phyloP scores from a whole-genome alignment of 805 yeast species.

The Clavispora santaluciae region DNA sequence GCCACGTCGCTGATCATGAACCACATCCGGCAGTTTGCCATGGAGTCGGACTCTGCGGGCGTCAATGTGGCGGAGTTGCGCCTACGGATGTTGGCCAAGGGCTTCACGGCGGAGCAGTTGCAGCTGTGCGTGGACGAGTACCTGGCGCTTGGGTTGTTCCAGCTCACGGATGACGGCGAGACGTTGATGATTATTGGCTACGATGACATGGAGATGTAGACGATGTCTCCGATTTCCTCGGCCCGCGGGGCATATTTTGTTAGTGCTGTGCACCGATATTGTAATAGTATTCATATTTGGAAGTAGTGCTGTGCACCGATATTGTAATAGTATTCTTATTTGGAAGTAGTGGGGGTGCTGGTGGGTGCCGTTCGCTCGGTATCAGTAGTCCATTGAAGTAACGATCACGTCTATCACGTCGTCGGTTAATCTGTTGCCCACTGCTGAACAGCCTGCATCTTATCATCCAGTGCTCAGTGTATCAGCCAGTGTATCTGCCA shows the following conservation, averaged over 20 bases:
- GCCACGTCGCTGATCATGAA: conserved; percentile 54
- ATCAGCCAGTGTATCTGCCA: no score
- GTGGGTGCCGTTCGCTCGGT: no score
- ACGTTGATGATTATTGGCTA: conserved; percentile 47
- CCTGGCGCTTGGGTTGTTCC: conserved; percentile 69
- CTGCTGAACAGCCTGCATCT: no score
- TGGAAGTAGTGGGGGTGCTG: no score
- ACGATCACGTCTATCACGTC: no score
- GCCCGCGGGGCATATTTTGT: not conserved
- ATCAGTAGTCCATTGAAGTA: no score
- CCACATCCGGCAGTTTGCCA: conserved; percentile 41
- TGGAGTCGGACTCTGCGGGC: conserved; percentile 27
- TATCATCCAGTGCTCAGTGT: no score
- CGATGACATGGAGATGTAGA: conserved; percentile 22
- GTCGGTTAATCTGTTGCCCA: no score
- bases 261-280: not conserved
- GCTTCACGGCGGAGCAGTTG: conserved; percentile 77
- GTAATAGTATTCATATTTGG: conserved; percentile 1
- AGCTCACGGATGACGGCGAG: conserved; percentile 65
- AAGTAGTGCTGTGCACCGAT: not conserved
- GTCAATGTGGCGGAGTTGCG: conserved; percentile 44
- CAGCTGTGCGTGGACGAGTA: conserved; percentile 74
- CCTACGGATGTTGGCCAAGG: conserved; percentile 68
- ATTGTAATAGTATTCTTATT: no score
- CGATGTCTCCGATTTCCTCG: no score